phyloP scores from a whole-genome alignment of 2,329 filamentous ascomycete genomes.

The Sclerotinia sclerotiorum region DNA sequence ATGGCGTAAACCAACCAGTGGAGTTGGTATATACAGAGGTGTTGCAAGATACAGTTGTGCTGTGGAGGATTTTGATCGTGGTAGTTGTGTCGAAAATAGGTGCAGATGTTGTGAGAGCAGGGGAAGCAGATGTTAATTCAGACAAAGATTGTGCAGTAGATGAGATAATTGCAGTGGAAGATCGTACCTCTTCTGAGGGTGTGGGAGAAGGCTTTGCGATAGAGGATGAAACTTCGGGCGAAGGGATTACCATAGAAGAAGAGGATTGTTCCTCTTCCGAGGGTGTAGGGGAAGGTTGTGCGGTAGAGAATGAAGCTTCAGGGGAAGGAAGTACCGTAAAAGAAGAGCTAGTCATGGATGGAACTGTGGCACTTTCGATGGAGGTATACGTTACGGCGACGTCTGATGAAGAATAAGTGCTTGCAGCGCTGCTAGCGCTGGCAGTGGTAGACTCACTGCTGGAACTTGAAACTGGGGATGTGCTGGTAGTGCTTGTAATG shows the following conservation, averaged over 20 bases:
- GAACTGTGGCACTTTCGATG: background rate
- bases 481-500: background rate
- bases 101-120: background rate
- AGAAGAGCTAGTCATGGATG: conserved; percentile 10
- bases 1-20: background rate
- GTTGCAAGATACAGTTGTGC: conserved; percentile 13
- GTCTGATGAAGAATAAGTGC: background rate
- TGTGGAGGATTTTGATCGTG: conserved; percentile 4
- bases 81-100: conserved; percentile 1
- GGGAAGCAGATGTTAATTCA: background rate
- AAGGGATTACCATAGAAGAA: background rate
- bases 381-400: background rate
- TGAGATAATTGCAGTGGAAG: background rate
- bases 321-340: background rate
- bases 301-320: background rate
- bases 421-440: background rate
- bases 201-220: background rate
- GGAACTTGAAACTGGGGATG: background rate
- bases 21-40: conserved; percentile 3
- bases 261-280: background rate
- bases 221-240: background rate
- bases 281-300: background rate
- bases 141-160: background rate
- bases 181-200: background rate
- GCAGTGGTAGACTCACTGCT: background rate